A percentile compares a stretch with the other conserved stretches of the same genome.
These are phyloP conservation scores for Lolium rigidum DNA, from an alignment of 176 grass and related monocot species.

Conservation along the genomic window DNA sequence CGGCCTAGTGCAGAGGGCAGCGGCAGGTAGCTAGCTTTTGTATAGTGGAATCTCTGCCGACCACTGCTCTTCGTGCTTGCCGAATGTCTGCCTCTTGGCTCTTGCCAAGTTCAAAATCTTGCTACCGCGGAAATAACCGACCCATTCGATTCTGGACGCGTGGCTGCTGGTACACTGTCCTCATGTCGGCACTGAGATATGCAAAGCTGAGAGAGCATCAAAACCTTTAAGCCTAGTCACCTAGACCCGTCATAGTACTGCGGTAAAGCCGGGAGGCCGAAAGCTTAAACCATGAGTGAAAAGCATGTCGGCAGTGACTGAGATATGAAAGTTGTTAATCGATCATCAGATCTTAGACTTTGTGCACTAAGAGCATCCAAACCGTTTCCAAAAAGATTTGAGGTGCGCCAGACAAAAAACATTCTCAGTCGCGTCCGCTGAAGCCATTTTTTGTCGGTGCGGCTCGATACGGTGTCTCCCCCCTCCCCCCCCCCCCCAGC, in stretches of 20 bases:
- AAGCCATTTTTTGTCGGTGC: too few relatives aligned
- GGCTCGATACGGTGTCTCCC: too few relatives aligned
- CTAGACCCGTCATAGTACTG: not conserved
- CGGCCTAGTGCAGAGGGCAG: constrained; percentile 2
- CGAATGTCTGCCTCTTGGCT: constrained; percentile 38
- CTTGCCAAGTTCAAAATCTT: not conserved
- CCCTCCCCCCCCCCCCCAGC: too few relatives aligned
- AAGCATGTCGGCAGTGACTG: constrained; percentile 19
- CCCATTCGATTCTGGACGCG: too few relatives aligned
- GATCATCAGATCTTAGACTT: not conserved
- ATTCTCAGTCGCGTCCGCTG: too few relatives aligned
- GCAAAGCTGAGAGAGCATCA: constrained; percentile 18
- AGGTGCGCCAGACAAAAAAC: too few relatives aligned
- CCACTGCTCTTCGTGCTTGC: not conserved
- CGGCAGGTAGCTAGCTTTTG: not conserved
- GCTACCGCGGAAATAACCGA: not conserved
- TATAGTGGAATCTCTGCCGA: not conserved
- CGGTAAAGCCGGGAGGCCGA: not conserved
- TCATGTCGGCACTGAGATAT: constrained; percentile 28
- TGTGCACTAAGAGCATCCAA: too few relatives aligned
- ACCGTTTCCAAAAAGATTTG: too few relatives aligned
- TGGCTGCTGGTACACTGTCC: not conserved
- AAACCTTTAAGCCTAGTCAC: constrained; percentile 19
- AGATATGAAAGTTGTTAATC: not conserved
- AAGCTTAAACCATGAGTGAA: not conserved